Percentiles rank a stretch among this genome's conserved stretches.
phyloP scores from a whole-genome alignment of 768 basidiomycete species.

The Tricholoma matsutake region DNA sequence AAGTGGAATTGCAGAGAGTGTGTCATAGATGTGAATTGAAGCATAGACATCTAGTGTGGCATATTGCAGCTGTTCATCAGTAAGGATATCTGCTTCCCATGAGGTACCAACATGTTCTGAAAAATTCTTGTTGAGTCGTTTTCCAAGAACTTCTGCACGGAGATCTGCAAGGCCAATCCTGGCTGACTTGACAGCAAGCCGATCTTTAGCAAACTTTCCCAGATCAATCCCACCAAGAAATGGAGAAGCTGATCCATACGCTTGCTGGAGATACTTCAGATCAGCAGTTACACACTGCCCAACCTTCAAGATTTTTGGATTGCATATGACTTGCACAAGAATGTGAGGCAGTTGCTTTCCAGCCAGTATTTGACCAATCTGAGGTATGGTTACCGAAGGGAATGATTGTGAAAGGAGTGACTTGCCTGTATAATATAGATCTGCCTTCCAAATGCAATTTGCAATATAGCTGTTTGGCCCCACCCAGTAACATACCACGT shows the following conservation, averaged over 20 bases:
- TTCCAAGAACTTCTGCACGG: conserved; percentile 21
- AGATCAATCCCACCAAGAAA: no score
- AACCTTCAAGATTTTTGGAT: no score
- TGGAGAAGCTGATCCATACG: background rate
- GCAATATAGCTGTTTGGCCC: no score
- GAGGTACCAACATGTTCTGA: conserved; percentile 14
- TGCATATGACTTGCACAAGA: no score
- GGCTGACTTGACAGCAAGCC: conserved; percentile 13
- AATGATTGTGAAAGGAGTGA: no score
- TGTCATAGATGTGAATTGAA: no score
- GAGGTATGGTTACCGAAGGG: no score
- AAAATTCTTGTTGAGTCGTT: conserved; percentile 20
- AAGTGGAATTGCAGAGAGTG: background rate
- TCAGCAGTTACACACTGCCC: background rate
- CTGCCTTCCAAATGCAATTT: no score
- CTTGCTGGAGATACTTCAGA: background rate
- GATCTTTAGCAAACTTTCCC: conserved; percentile 4
- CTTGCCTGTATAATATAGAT: no score
- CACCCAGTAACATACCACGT: no score
- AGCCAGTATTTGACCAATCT: no score
- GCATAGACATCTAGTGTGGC: conserved; percentile 7
- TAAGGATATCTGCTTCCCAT: conserved; percentile 15
- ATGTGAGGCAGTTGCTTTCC: no score
- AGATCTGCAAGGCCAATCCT: conserved; percentile 28
- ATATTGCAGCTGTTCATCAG: conserved; percentile 15